Percentiles rank a stretch among this genome's conserved stretches.
Conservation (phyloP, 2,329 filamentous ascomycete genomes). For the Diatrype stigma region DNA sequence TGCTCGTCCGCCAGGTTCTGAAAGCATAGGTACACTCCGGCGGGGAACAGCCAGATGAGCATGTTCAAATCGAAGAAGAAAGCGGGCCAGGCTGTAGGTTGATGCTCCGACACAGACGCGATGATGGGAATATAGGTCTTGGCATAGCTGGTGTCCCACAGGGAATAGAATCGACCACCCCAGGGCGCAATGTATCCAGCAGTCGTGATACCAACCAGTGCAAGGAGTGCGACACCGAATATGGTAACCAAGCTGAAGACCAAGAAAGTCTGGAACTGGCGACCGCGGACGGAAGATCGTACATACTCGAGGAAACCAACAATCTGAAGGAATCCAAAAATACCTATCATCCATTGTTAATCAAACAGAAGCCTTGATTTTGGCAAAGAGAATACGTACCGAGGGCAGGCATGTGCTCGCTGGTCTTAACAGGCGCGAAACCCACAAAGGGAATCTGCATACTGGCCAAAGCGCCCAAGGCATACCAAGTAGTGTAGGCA, state of each 20-base stretch:
- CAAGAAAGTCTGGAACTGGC: conserved; percentile 91
- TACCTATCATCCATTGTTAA: conserved; percentile 49
- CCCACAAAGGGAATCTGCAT: conserved; percentile 99
- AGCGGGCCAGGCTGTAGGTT: conserved; percentile 96
- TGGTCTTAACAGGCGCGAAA: conserved; percentile 92
- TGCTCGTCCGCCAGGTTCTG: conserved; percentile 90
- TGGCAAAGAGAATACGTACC: conserved; percentile 50
- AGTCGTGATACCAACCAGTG: conserved; percentile 81
- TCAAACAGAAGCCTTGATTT: not conserved
- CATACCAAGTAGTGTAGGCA: conserved; percentile 97
- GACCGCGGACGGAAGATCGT: conserved; percentile 79
- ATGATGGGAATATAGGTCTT: conserved; percentile 99
- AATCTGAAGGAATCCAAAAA: conserved; percentile 93
- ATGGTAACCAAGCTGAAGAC: conserved; percentile 69
- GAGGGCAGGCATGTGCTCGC: conserved; percentile 96
- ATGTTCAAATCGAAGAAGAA: conserved; percentile 99
- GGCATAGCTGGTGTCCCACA: conserved; percentile 97
- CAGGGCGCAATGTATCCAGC: conserved; percentile 93
- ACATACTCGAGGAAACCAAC: conserved; percentile 90
- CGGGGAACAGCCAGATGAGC: conserved; percentile 98
- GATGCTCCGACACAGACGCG: conserved; percentile 98
- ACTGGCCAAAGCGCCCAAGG: conserved; percentile 88
- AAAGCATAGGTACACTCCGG: conserved; percentile 98
- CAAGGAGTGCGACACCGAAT: conserved; percentile 68
- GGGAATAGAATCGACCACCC: conserved; percentile 97